A percentile compares a stretch with the other conserved stretches of the same genome.
Evolutionary conservation across 2,329 filamentous ascomycete genomes (phyloP).

Genomic region (Myotisia sp.): DNA sequence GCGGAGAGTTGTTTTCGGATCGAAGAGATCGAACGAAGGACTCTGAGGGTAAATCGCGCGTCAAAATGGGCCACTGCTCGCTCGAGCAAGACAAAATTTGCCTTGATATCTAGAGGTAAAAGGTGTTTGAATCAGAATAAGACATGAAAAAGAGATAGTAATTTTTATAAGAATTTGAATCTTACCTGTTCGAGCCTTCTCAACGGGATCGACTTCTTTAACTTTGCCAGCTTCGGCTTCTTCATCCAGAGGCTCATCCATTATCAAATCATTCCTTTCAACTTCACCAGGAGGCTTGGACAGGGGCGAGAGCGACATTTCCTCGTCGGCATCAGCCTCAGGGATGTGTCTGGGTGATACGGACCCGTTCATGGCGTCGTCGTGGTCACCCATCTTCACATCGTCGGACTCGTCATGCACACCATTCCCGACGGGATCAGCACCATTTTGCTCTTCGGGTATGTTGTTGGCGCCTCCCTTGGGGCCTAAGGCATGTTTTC

Average conservation of each 20-base stretch:
- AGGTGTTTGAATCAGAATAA: not conserved
- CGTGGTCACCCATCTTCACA: slow-evolving; percentile 56
- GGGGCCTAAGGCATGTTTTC: slow-evolving; percentile 18
- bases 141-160: not conserved
- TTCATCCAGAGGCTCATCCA: slow-evolving; percentile 43
- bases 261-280: slow-evolving; percentile 55
- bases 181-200: slow-evolving; percentile 38
- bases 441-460: slow-evolving; percentile 52
- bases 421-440: slow-evolving; percentile 55
- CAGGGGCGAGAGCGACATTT: slow-evolving; percentile 65
- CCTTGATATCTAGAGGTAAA: slow-evolving; percentile 62
- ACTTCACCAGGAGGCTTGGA: slow-evolving; percentile 43
- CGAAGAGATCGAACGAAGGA: slow-evolving; percentile 86
- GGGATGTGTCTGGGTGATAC: slow-evolving; percentile 40
- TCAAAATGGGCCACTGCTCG: slow-evolving; percentile 88
- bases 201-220: slow-evolving; percentile 32
- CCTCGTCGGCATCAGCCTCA: slow-evolving; percentile 56
- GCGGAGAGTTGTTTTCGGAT: slow-evolving; percentile 81
- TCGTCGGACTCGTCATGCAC: slow-evolving; percentile 51
- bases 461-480: slow-evolving; percentile 53
- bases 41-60: slow-evolving; percentile 83
- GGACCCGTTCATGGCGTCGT: slow-evolving; percentile 37
- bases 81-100: slow-evolving; percentile 82
- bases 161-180: slow-evolving; percentile 6
- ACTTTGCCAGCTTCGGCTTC: slow-evolving; percentile 32